Evolutionary conservation across 2,329 filamentous ascomycete species (phyloP), one percentile per base, ranked within the genome.

Genomic region (Didymella exigua): DNA sequence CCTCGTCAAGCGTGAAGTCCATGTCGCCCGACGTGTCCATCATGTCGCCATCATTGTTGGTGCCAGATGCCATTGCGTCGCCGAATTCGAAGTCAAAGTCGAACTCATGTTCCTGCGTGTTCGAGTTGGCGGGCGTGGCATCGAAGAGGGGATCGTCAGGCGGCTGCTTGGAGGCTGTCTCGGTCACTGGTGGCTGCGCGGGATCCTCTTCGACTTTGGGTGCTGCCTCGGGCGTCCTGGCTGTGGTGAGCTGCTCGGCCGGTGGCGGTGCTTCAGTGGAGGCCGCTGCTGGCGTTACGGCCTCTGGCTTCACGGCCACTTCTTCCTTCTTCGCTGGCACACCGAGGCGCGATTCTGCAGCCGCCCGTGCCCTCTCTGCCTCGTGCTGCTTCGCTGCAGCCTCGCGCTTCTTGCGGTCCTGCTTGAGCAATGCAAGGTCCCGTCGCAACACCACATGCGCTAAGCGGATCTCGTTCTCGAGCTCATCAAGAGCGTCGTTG

Each of bases 401-500:
- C 52, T 75, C 73, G 38, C 69, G 68, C 62, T 71, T 68, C 60
- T 65, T 63, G 58, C 74, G 70, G 30, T 73, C 69, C 38, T 70
- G 66, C 53, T 70, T 68, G 37, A 71, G 60, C 46, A 74, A 41
- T n/a, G 73, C 74, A 29, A 75, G 69, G 59, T 76, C 74, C 41
- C 74, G 54, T 7, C 73, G 67, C 49, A 75, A 55, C 8, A 75
- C 73, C 0, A 63, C 59, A 29, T 76, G 71, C 7, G 73, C 72
- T 16, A 66, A 60, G 53, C 59, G 62, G 36, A 82, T 65, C 48
- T 82, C 76, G 38, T 74, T 72, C 61, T 82, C 80, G 13, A 83
- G 72, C 53, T 78, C 72, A 66, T 83, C 80, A n/a, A 83, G 76
- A n/a, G 78, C 76, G 41, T 79, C 74, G 61, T 83, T 78, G 56